Percentiles rank a stretch among this genome's conserved stretches.
These are phyloP conservation scores for Eucalyptus pauciflora DNA, from an alignment of 345 rosid genomes.

Conservation along the genomic window DNA sequence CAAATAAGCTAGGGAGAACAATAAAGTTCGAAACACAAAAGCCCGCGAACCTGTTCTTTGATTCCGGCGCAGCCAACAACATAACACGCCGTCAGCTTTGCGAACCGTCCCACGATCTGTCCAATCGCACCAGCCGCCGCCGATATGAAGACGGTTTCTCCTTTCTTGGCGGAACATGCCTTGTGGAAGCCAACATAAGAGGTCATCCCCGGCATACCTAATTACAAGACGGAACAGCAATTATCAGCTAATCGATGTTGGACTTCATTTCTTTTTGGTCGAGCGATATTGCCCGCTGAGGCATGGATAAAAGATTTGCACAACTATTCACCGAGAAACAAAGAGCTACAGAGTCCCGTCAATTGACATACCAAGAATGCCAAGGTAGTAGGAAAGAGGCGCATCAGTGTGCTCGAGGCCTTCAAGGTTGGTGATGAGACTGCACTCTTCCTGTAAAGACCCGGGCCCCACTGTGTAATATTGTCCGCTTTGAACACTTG, in stretches of 20 bases:
- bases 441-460: slow-evolving; percentile 7
- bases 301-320: background rate
- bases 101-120: slow-evolving; percentile 2
- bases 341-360: background rate
- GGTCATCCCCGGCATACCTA: slow-evolving; percentile 3
- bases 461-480: too few relatives aligned
- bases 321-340: background rate
- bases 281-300: background rate
- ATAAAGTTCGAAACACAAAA: background rate
- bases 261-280: background rate
- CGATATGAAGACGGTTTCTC: background rate
- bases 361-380: slow-evolving; percentile 54
- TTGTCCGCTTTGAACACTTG: too few relatives aligned
- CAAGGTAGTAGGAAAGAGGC: slow-evolving; percentile 60
- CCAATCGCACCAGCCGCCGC: slow-evolving; percentile 6
- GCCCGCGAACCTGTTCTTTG: background rate
- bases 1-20: background rate
- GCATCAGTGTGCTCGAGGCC: slow-evolving; percentile 24
- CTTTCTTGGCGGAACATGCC: slow-evolving; percentile 1
- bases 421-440: slow-evolving; percentile 23
- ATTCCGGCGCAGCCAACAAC: slow-evolving; percentile 6
- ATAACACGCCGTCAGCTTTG: slow-evolving; percentile 1
- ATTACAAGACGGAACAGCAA: background rate
- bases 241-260: background rate
- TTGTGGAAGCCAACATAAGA: slow-evolving; percentile 2